Conservation (phyloP, 768 basidiomycete genomes). For the Suillus spraguei region DNA sequence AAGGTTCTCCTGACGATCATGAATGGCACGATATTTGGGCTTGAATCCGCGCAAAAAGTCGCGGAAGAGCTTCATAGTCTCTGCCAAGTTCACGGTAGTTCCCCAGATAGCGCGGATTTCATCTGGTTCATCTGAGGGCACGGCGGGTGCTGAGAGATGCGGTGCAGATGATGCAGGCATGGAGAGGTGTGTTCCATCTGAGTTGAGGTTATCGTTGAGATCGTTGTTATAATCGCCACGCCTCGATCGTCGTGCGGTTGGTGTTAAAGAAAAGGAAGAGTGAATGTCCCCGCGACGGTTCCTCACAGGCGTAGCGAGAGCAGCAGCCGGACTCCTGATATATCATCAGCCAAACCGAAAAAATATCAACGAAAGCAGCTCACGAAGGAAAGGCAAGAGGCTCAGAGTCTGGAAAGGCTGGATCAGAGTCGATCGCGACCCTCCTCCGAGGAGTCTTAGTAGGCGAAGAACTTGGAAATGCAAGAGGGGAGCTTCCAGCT, state of each 20-base stretch:
- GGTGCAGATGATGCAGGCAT: conserved; percentile 59
- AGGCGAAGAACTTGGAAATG: conserved; percentile 67
- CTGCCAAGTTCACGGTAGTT: conserved; percentile 89
- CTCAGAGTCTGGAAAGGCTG: conserved; percentile 51
- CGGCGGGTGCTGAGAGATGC: conserved; percentile 61
- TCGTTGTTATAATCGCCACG: conserved; percentile 32
- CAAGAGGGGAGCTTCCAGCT: conserved; percentile 63
- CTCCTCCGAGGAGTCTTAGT: conserved; percentile 47
- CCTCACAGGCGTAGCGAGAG: conserved; percentile 58
- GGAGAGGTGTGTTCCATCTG: conserved; percentile 60
- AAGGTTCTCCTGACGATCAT: conserved; percentile 67
- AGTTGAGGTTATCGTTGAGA: conserved; percentile 49
- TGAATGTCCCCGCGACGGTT: conserved; percentile 91
- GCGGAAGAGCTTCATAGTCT: conserved; percentile 89
- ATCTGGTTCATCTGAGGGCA: conserved; percentile 72
- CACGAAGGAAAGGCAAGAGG: conserved; percentile 74
- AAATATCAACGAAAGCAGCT: conserved; percentile 22
- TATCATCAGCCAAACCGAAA: neutral
- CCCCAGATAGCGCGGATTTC: conserved; percentile 97
- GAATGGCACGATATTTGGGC: conserved; percentile 77
- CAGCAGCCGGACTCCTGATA: conserved; percentile 51
- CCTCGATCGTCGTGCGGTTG: conserved; percentile 45
- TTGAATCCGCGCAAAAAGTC: conserved; percentile 93
- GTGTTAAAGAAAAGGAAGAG: conserved; percentile 68
- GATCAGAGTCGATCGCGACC: conserved; percentile 38